Evolutionary conservation across 345 rosid genomes (phyloP).

Genomic region (Syzygium oleosum): DNA sequence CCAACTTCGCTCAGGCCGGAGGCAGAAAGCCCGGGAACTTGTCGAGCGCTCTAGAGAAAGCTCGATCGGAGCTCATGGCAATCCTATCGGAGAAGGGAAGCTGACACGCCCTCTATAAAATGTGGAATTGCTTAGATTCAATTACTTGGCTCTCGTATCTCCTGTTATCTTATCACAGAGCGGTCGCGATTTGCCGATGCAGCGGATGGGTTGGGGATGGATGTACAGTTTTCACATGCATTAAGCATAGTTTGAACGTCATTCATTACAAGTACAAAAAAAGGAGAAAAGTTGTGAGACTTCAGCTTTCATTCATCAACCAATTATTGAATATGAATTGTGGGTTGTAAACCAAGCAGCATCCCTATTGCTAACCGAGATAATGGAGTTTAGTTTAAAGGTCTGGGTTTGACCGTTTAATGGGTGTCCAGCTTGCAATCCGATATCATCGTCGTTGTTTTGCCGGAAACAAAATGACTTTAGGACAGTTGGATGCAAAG

Average conservation of each 20-base stretch:
- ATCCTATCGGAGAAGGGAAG: conserved; percentile 46
- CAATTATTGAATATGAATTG: background rate
- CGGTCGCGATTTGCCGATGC: background rate
- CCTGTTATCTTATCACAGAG: background rate
- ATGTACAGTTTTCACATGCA: background rate
- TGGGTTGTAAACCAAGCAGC: background rate
- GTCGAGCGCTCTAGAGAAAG: conserved; percentile 61
- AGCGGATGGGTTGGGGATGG: background rate
- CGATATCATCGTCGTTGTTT: background rate
- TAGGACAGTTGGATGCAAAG: background rate
- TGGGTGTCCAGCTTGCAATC: background rate
- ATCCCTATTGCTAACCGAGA: background rate
- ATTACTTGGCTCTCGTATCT: background rate
- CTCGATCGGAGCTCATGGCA: conserved; percentile 50
- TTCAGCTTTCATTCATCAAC: background rate
- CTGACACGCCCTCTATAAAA: background rate
- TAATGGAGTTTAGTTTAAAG: background rate
- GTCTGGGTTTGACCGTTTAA: background rate
- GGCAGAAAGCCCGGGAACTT: conserved; percentile 81
- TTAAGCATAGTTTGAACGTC: background rate
- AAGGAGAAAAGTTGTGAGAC: background rate
- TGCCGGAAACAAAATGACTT: background rate
- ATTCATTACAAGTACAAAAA: background rate
- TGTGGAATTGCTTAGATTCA: background rate
- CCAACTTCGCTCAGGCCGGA: conserved; percentile 95